phyloP scores from a whole-genome alignment of 176 grass and related monocot genomes.

The Zoysia pacifica region DNA sequence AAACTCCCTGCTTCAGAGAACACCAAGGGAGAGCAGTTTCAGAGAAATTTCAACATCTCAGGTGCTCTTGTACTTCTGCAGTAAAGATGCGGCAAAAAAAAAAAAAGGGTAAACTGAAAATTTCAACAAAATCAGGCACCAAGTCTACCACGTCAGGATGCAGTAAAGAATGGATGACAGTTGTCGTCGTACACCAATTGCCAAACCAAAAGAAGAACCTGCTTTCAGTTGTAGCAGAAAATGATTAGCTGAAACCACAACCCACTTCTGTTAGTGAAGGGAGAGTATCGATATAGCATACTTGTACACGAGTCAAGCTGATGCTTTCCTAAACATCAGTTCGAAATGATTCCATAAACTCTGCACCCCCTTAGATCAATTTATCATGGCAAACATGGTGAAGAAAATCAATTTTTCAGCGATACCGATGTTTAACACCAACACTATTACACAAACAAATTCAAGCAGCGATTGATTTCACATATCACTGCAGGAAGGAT shows the following conservation, averaged over 20 bases:
- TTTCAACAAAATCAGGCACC: slow-evolving; percentile 17
- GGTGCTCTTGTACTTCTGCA: background rate
- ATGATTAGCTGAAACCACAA: background rate
- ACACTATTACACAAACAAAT: background rate
- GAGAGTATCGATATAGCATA: background rate
- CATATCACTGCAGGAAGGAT: background rate
- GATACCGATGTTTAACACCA: background rate
- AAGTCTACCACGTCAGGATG: slow-evolving; percentile 2
- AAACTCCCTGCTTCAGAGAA: background rate
- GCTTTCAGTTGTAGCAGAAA: background rate
- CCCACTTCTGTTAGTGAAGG: background rate
- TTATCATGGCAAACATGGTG: background rate
- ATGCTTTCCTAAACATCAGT: background rate
- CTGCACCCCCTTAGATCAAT: background rate
- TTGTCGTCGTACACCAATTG: background rate
- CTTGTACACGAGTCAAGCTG: background rate
- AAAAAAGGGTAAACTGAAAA: background rate
- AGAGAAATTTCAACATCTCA: background rate
- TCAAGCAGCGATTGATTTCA: background rate
- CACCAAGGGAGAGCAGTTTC: background rate
- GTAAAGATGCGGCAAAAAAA: background rate
- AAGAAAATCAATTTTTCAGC: background rate
- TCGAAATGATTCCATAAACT: background rate
- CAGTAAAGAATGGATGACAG: background rate
- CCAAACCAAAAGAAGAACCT: slow-evolving; percentile 3